Percentiles rank a stretch among this genome's conserved stretches.
Evolutionary conservation across 2,329 filamentous ascomycete species (phyloP).

Genomic region (Aspergillus ochraceus): DNA sequence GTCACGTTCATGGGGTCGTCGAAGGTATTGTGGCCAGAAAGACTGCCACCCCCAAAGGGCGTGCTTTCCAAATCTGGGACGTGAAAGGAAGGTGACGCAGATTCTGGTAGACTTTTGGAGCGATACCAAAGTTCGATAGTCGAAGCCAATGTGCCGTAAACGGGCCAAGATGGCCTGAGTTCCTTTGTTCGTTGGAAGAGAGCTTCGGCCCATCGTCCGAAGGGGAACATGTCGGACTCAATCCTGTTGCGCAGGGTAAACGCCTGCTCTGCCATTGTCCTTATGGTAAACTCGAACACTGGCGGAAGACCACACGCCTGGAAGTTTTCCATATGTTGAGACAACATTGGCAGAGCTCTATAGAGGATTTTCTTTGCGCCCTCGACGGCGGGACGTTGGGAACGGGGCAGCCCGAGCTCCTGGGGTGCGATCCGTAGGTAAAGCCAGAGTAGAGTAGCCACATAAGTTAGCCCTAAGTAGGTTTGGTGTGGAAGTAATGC

Average conservation of each 20-base stretch:
- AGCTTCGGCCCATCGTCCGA: conserved; percentile 34
- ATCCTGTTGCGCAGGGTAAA: conserved; percentile 28
- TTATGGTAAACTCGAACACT: conserved; percentile 38
- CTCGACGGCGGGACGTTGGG: conserved; percentile 34
- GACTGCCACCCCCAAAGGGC: not conserved
- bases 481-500: conserved; percentile 41
- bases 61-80: conserved; percentile 3
- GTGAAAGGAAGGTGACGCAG: conserved; percentile 11
- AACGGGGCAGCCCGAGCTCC: conserved; percentile 31
- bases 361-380: conserved; percentile 40
- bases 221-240: conserved; percentile 35
- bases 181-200: conserved; percentile 29
- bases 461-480: conserved; percentile 38
- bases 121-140: conserved; percentile 31
- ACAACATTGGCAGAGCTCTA: conserved; percentile 34
- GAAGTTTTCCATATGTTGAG: conserved; percentile 41
- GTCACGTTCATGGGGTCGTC: conserved; percentile 7
- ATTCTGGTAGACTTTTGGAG: conserved; percentile 16
- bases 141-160: conserved; percentile 32
- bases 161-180: conserved; percentile 33
- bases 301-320: conserved; percentile 37
- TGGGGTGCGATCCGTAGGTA: conserved; percentile 34
- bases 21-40: conserved; percentile 2
- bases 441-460: conserved; percentile 37
- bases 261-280: conserved; percentile 38